Conservation (phyloP, 441 rosid species). For the Gossypium lobatum region DNA sequence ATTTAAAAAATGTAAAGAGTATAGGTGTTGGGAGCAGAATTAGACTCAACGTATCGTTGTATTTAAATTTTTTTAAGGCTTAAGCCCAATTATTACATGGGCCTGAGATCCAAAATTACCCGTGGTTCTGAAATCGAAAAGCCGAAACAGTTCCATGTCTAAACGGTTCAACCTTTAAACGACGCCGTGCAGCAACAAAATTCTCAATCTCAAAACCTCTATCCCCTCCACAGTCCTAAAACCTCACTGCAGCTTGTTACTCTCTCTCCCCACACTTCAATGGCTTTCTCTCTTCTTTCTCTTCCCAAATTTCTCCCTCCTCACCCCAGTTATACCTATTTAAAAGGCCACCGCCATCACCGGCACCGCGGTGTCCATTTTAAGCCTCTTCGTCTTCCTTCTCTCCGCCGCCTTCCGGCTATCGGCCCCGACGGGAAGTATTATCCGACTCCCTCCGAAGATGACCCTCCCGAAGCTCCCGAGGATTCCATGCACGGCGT, state of each 20-base stretch:
- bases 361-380: slow-evolving; percentile 3
- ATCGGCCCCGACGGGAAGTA: slow-evolving; percentile 43
- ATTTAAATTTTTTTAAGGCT: background rate
- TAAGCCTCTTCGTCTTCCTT: slow-evolving; percentile 24
- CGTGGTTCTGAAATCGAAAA: background rate
- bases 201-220: background rate
- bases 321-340: slow-evolving; percentile 21
- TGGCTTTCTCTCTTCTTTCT: slow-evolving; percentile 35
- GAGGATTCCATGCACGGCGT: slow-evolving; percentile 83
- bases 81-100: background rate
- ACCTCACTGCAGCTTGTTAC: background rate
- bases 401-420: slow-evolving; percentile 17
- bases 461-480: slow-evolving; percentile 87
- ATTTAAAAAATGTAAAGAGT: too few species aligned
- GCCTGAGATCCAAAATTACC: background rate
- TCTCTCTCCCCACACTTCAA: slow-evolving; percentile 17
- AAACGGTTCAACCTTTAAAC: background rate
- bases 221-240: background rate
- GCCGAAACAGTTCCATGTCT: background rate
- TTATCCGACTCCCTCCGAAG: slow-evolving; percentile 58
- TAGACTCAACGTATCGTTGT: too few species aligned
- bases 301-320: slow-evolving; percentile 30
- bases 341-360: slow-evolving; percentile 8
- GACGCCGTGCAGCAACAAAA: background rate
- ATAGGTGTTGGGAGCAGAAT: too few species aligned